Evolutionary conservation across 768 basidiomycete species (phyloP).

Genomic region (Hericium coralloides): DNA sequence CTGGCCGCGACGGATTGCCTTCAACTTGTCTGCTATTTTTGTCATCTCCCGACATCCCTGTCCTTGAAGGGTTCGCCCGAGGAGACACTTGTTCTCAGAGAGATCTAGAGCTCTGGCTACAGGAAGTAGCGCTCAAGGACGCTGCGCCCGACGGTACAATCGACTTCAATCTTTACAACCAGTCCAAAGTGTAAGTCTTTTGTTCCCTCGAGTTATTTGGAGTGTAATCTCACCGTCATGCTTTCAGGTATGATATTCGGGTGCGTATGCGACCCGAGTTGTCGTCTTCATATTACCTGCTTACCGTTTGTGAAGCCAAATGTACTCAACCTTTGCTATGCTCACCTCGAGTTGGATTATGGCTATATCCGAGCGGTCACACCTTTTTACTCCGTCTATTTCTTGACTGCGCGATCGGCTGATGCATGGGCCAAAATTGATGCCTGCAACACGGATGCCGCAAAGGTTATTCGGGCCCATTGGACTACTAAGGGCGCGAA

Average conservation of each 20-base stretch:
- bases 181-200: conserved; percentile 27
- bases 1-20: conserved; percentile 32
- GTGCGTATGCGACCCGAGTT: conserved; percentile 15
- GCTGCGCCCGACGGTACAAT: conserved; percentile 29
- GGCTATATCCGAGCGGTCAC: conserved; percentile 36
- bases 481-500: conserved; percentile 21
- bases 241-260: conserved; percentile 30
- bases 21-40: conserved; percentile 40
- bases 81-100: conserved; percentile 37
- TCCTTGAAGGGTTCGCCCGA: conserved; percentile 39
- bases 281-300: neutral
- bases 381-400: conserved; percentile 36
- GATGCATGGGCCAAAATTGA: conserved; percentile 22
- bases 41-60: conserved; percentile 32
- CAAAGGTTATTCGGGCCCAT: conserved; percentile 21
- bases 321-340: conserved; percentile 35
- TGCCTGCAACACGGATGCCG: conserved; percentile 23
- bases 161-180: conserved; percentile 34
- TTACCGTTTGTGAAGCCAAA: conserved; percentile 21
- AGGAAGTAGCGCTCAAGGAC: conserved; percentile 27
- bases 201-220: neutral
- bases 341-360: conserved; percentile 39
- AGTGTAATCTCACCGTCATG: neutral
- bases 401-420: conserved; percentile 22
- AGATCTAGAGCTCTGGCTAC: conserved; percentile 31